Evolutionary conservation across 495 filamentous ascomycete genomes (phyloP).

Genomic region (Podospora anserina): DNA sequence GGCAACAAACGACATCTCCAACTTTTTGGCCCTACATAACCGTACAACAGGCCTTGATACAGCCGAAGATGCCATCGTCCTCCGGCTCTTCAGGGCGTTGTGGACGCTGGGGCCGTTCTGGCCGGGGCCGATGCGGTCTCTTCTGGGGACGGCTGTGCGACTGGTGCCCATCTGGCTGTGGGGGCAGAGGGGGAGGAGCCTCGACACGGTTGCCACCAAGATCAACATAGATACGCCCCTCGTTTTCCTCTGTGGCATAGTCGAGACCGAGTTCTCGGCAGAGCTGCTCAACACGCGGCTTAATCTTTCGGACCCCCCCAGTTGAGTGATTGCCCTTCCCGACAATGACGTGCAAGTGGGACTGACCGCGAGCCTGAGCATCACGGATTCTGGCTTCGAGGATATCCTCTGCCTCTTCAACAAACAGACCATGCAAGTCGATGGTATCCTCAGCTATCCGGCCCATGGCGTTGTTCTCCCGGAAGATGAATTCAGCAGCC

Average conservation of each 20-base stretch:
- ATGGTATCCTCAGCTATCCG: constrained; percentile 77
- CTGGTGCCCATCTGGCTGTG: constrained; percentile 40
- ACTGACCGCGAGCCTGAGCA: constrained; percentile 66
- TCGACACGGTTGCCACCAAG: constrained; percentile 37
- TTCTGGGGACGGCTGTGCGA: constrained; percentile 1
- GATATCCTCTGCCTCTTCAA: constrained; percentile 90
- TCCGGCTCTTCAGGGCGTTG: constrained; percentile 42
- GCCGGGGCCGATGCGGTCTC: constrained; percentile 16
- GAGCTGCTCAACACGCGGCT: constrained; percentile 81
- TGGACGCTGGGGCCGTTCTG: constrained; percentile 32
- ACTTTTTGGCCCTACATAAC: constrained; percentile 68
- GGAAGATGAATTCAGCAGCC: constrained; percentile 90
- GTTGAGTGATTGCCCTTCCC: constrained; percentile 88
- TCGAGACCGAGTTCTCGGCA: constrained; percentile 78
- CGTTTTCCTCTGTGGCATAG: constrained; percentile 81
- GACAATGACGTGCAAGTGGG: constrained; percentile 73
- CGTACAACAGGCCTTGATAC: constrained; percentile 66
- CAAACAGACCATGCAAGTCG: constrained; percentile 90
- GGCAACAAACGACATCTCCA: background rate
- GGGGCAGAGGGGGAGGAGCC: constrained; percentile 48
- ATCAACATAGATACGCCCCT: constrained; percentile 69
- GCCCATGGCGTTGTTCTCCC: constrained; percentile 76
- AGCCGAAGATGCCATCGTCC: constrained; percentile 58
- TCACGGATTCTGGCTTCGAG: constrained; percentile 76
- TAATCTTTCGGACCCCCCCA: constrained; percentile 81